Evolutionary conservation across 2,329 filamentous ascomycete genomes (phyloP).

Genomic region (Diaporthe citriasiana): DNA sequence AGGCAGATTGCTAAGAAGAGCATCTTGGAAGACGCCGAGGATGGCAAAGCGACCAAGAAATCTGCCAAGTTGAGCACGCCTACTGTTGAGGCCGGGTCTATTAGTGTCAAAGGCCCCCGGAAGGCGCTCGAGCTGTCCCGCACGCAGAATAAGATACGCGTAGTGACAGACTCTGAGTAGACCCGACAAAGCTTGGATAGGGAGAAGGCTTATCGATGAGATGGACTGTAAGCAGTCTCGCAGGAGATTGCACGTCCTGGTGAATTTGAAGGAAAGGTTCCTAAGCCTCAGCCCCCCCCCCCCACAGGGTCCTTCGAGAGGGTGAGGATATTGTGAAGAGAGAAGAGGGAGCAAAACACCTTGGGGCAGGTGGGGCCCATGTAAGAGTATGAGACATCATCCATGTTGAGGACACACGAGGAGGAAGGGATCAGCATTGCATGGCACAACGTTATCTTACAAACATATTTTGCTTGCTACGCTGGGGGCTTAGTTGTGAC

Average conservation of each 20-base stretch:
- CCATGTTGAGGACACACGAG: background rate
- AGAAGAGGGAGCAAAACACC: background rate
- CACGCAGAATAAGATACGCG: constrained; percentile 38
- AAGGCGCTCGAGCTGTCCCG: constrained; percentile 37
- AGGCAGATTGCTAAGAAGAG: constrained; percentile 40
- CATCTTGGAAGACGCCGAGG: constrained; percentile 35
- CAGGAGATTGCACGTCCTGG: background rate
- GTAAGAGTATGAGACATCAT: constrained; percentile 30
- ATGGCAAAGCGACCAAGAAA: constrained; percentile 22
- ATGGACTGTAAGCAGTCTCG: no score
- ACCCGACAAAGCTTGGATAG: background rate
- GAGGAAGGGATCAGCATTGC: constrained; percentile 10
- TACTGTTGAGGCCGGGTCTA: constrained; percentile 32
- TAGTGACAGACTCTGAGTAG: constrained; percentile 34
- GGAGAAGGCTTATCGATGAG: background rate
- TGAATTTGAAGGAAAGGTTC: background rate
- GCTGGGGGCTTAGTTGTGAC: background rate
- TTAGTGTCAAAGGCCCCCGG: constrained; percentile 40
- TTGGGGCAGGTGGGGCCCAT: background rate
- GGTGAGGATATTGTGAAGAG: background rate
- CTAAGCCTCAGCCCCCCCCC: background rate
- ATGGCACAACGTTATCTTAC: constrained; percentile 20
- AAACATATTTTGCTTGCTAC: constrained; percentile 22
- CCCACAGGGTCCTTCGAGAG: background rate
- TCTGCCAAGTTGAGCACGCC: constrained; percentile 1